Conservation (phyloP, 192 early-diverging fungal species). For the Coemansia sp. region DNA sequence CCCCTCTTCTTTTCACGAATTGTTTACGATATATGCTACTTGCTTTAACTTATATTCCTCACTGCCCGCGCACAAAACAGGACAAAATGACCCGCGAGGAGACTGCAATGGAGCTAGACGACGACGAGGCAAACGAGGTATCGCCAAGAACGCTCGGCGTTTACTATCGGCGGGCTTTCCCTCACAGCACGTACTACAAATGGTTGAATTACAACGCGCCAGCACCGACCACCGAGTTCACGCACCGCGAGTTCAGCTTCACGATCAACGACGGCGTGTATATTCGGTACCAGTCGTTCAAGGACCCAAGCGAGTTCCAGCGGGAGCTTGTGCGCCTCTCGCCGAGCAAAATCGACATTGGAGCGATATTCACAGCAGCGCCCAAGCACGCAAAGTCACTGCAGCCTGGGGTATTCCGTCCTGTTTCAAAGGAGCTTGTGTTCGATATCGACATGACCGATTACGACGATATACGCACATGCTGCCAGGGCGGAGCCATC, state of each 20-base stretch:
- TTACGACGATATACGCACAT: conserved; percentile 96
- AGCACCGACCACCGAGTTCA: conserved; percentile 70
- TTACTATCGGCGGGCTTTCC: conserved; percentile 89
- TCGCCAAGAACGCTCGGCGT: conserved; percentile 56
- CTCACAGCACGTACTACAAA: conserved; percentile 72
- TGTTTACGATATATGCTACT: conserved; percentile 14
- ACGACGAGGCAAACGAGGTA: conserved; percentile 36
- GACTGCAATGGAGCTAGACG: conserved; percentile 11
- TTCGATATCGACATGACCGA: conserved; percentile 99
- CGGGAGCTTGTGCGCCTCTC: conserved; percentile 69
- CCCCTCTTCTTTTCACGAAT: neutral
- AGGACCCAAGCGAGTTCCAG: conserved; percentile 68
- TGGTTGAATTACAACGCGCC: conserved; percentile 73
- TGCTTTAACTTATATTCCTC: neutral
- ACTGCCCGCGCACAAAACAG: neutral
- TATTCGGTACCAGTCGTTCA: conserved; percentile 88
- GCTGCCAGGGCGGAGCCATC: conserved; percentile 86
- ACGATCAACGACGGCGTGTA: conserved; percentile 77
- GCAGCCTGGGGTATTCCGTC: conserved; percentile 67
- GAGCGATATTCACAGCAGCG: conserved; percentile 84
- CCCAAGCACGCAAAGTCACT: conserved; percentile 85
- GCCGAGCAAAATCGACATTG: conserved; percentile 95
- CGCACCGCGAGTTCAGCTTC: conserved; percentile 92
- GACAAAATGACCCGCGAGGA: conserved; percentile 14
- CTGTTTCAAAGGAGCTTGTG: conserved; percentile 86